Conservation (phyloP, 2,329 filamentous ascomycete genomes). For the Claviceps quebecensis region DNA sequence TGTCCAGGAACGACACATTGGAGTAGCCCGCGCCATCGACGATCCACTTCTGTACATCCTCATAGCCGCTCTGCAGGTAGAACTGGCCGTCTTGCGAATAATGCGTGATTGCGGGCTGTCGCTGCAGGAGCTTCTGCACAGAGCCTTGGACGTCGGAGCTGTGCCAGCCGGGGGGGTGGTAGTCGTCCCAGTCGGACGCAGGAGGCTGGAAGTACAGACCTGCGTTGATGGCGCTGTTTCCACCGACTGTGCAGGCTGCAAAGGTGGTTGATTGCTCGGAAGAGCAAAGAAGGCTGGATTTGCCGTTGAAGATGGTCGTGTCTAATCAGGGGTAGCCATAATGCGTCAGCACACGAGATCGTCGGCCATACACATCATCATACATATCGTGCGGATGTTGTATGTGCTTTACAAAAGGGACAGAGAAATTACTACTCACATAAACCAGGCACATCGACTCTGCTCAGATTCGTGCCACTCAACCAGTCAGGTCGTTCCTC, state of each 20-base stretch:
- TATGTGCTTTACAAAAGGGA: too few species aligned
- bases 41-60: slow-evolving; percentile 33
- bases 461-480: slow-evolving; percentile 29
- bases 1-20: slow-evolving; percentile 32
- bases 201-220: slow-evolving; percentile 40
- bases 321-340: slow-evolving; percentile 20
- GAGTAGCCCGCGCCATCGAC: slow-evolving; percentile 32
- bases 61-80: slow-evolving; percentile 30
- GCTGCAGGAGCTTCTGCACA: slow-evolving; percentile 27
- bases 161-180: slow-evolving; percentile 36
- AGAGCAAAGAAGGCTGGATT: slow-evolving; percentile 26
- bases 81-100: slow-evolving; percentile 30
- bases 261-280: slow-evolving; percentile 25
- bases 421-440: slow-evolving; percentile 15
- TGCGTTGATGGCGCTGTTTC: slow-evolving; percentile 39
- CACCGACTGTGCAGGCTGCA: slow-evolving; percentile 36
- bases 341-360: not conserved
- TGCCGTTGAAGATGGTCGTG: slow-evolving; percentile 32
- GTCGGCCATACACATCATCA: not conserved
- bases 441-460: slow-evolving; percentile 39
- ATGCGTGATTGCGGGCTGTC: slow-evolving; percentile 27
- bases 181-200: slow-evolving; percentile 36
- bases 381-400: too few species aligned
- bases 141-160: slow-evolving; percentile 32
- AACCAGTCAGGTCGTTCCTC: slow-evolving; percentile 34